phyloP scores from a whole-genome alignment of 1,284 basidiomycete genomes.

The Ustilago curta region DNA sequence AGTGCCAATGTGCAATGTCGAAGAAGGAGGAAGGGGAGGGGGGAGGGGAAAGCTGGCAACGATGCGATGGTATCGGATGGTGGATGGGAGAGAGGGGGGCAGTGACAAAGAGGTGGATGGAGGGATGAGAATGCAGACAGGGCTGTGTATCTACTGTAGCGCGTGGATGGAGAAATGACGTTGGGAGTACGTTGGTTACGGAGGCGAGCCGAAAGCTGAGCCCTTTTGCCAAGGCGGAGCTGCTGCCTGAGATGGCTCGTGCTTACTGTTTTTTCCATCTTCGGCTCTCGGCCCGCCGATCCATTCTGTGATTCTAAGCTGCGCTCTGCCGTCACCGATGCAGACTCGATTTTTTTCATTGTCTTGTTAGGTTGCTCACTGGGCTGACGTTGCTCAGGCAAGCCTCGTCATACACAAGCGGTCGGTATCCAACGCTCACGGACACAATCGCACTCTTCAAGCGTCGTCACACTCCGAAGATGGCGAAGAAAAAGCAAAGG shows the following conservation, averaged over 20 bases:
- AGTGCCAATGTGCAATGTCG: background rate
- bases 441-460: background rate
- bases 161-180: conserved; percentile 12
- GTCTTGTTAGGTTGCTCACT: no score
- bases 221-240: background rate
- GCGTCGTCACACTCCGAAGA: background rate
- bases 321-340: conserved; percentile 14
- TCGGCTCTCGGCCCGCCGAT: conserved; percentile 10
- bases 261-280: background rate
- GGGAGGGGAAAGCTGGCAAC: background rate
- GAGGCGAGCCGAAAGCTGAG: background rate
- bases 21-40: no score
- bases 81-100: background rate
- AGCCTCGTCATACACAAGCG: background rate
- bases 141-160: no score
- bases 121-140: no score
- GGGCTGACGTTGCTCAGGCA: background rate
- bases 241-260: conserved; percentile 14
- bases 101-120: background rate
- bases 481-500: no score
- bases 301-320: background rate
- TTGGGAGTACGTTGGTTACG: no score
- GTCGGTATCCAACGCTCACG: background rate
- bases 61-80: background rate
- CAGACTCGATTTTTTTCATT: background rate